Percentiles rank a stretch among this genome's conserved stretches.
Evolutionary conservation across 1,284 basidiomycete genomes (phyloP).

Genomic region (Heterobasidion occidentale): DNA sequence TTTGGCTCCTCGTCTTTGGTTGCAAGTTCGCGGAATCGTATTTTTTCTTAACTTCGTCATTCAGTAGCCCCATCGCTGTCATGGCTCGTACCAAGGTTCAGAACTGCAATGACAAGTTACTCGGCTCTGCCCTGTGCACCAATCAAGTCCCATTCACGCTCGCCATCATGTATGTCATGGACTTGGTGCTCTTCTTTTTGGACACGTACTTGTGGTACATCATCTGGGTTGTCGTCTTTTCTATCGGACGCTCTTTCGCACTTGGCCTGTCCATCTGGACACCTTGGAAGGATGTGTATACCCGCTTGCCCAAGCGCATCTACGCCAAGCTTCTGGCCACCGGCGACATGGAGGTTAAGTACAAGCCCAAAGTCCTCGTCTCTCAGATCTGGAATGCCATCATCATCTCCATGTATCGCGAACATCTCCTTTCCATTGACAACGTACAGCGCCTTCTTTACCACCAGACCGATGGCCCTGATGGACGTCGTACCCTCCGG

Average conservation of each 20-base stretch:
- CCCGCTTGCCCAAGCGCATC: constrained; percentile 91
- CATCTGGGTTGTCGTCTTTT: constrained; percentile 95
- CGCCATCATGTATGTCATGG: constrained; percentile 96
- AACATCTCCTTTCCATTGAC: constrained; percentile 91
- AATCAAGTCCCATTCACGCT: constrained; percentile 90
- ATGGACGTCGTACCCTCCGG: constrained; percentile 84
- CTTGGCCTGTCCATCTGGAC: constrained; percentile 96
- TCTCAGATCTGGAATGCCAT: constrained; percentile 98
- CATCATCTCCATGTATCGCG: constrained; percentile 98
- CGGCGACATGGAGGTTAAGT: constrained; percentile 93
- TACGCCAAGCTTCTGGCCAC: constrained; percentile 94
- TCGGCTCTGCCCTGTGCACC: constrained; percentile 72
- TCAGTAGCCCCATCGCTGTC: constrained; percentile 85
- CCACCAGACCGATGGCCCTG: constrained; percentile 84
- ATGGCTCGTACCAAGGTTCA: constrained; percentile 90
- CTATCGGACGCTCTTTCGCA: constrained; percentile 81
- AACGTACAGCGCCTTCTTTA: constrained; percentile 92
- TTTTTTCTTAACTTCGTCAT: constrained; percentile 92
- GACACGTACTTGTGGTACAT: constrained; percentile 98
- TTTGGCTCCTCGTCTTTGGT: constrained; percentile 86
- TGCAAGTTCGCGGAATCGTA: constrained; percentile 94
- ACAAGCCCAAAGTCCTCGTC: constrained; percentile 96
- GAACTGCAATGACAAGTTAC: constrained; percentile 75
- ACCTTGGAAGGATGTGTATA: constrained; percentile 93
- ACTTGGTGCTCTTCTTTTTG: constrained; percentile 90